Percentiles rank a stretch among this genome's conserved stretches.
These are phyloP conservation scores for Microstegium vimineum DNA, from an alignment of 176 grass and related monocot species.

Conservation along the genomic window DNA sequence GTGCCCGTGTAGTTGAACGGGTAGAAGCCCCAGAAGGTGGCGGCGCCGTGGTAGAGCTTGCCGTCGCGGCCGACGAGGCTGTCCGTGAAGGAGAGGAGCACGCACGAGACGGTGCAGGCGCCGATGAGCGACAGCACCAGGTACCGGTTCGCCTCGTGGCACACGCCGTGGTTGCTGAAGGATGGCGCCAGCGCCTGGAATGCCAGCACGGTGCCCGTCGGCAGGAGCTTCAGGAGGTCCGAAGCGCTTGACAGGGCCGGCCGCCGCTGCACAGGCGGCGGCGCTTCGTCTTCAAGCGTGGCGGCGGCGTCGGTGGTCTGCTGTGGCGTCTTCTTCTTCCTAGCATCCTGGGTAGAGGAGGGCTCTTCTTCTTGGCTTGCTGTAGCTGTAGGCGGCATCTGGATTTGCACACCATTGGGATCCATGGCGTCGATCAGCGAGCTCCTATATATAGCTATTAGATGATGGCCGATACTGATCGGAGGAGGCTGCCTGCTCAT, in stretches of 20 bases:
- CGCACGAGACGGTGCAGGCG: conserved; percentile 36
- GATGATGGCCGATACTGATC: neutral
- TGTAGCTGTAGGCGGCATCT: neutral
- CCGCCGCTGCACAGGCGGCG: neutral
- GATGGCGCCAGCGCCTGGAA: conserved; percentile 68
- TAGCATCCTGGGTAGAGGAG: neutral
- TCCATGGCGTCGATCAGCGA: neutral
- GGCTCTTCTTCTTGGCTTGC: neutral
- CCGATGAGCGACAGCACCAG: conserved; percentile 28
- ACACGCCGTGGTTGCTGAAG: conserved; percentile 58
- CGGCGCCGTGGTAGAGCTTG: conserved; percentile 68
- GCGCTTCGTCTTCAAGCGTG: no score
- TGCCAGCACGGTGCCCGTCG: conserved; percentile 51
- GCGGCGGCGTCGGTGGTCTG: no score
- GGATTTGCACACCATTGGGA: neutral
- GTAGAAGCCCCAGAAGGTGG: conserved; percentile 41
- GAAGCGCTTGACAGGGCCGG: conserved; percentile 23
- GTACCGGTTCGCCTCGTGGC: conserved; percentile 40
- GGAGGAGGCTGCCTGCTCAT: neutral
- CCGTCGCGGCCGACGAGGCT: conserved; percentile 50
- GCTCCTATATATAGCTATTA: neutral
- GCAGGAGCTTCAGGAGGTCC: conserved; percentile 59
- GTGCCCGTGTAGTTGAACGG: conserved; percentile 35
- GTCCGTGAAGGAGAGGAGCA: conserved; percentile 65
- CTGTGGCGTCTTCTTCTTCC: neutral